Evolutionary conservation across 495 filamentous ascomycete genomes (phyloP).

Genomic region (Penicillium nucicola): DNA sequence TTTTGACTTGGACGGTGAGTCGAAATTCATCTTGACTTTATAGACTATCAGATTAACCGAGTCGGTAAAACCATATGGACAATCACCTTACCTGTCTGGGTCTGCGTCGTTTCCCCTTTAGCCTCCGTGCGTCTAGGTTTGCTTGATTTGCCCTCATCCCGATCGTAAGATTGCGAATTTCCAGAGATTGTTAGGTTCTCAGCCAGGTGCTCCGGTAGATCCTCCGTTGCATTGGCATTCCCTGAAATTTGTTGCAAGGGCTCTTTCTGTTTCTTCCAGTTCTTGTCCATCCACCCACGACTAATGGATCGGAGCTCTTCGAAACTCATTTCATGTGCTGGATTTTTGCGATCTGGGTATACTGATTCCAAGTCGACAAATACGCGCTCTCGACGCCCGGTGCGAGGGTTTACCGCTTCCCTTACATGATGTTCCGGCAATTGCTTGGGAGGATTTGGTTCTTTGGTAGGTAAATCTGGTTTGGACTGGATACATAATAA

Average conservation of each 20-base stretch:
- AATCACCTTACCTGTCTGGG: constrained; percentile 68
- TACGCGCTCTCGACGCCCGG: constrained; percentile 75
- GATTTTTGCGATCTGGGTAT: constrained; percentile 71
- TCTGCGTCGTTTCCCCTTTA: constrained; percentile 54
- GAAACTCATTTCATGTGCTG: constrained; percentile 72
- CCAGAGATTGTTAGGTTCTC: constrained; percentile 29
- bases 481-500: constrained; percentile 59
- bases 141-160: constrained; percentile 38
- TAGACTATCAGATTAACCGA: constrained; percentile 14
- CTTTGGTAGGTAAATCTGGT: constrained; percentile 40
- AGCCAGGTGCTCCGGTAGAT: constrained; percentile 23
- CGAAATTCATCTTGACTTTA: constrained; percentile 85
- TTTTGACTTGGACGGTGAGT: constrained; percentile 75
- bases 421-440: constrained; percentile 56
- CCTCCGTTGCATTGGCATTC: constrained; percentile 21
- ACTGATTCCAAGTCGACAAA: constrained; percentile 81
- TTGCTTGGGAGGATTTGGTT: constrained; percentile 30
- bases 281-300: constrained; percentile 70
- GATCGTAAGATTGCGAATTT: constrained; percentile 11
- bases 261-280: constrained; percentile 54
- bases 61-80: not conserved
- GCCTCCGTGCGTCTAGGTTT: constrained; percentile 68
- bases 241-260: constrained; percentile 41
- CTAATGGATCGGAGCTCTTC: constrained; percentile 83
- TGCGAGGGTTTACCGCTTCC: constrained; percentile 73